phyloP scores from a whole-genome alignment of 2,329 filamentous ascomycete species.

The Arachnomyces sp. region DNA sequence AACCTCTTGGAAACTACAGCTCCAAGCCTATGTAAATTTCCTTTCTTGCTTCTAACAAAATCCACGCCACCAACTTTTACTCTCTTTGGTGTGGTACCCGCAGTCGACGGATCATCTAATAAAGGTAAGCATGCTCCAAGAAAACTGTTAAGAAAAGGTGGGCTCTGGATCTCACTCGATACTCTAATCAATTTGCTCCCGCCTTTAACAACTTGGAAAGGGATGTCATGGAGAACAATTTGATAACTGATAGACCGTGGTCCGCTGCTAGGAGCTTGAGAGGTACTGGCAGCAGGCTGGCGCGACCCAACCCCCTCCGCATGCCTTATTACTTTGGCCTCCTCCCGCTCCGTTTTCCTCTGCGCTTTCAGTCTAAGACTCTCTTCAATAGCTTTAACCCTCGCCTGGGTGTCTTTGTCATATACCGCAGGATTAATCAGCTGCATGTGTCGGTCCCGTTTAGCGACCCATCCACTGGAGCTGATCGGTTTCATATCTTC shows the following conservation, averaged over 20 bases:
- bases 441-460: conserved; percentile 69
- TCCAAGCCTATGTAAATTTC: conserved; percentile 73
- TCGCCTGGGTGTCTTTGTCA: conserved; percentile 62
- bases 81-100: conserved; percentile 65
- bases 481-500: conserved; percentile 21
- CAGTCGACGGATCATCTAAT: conserved; percentile 50
- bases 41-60: conserved; percentile 79
- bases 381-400: conserved; percentile 64
- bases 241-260: conserved; percentile 47
- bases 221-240: conserved; percentile 62
- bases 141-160: conserved; percentile 2
- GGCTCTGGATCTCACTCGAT: conserved; percentile 50
- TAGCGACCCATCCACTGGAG: conserved; percentile 57
- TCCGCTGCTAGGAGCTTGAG: conserved; percentile 19
- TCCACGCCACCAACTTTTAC: conserved; percentile 66
- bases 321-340: conserved; percentile 33
- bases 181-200: conserved; percentile 76
- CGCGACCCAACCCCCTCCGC: conserved; percentile 24
- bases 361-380: conserved; percentile 42
- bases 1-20: conserved; percentile 71
- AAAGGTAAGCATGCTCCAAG: conserved; percentile 39
- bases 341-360: conserved; percentile 54
- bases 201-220: conserved; percentile 64
- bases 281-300: conserved; percentile 12
- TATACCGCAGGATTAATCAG: conserved; percentile 75